Percentiles rank a stretch among this genome's conserved stretches.
These are phyloP conservation scores for Nicotiana benthamiana DNA, from an alignment of 257 asterid genomes.

Conservation along the genomic window DNA sequence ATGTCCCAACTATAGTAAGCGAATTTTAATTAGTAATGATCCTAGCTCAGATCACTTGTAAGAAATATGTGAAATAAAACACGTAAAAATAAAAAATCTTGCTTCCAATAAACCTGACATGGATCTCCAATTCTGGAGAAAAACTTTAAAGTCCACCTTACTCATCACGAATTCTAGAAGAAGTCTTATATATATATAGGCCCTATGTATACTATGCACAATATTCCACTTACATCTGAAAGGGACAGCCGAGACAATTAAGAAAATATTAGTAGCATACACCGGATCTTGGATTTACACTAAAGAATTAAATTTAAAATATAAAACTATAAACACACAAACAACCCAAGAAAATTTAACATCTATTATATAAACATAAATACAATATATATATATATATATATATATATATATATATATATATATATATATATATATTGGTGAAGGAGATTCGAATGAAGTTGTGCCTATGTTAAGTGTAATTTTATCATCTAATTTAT, in stretches of 20 bases:
- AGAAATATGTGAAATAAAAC: neutral
- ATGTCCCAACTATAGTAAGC: too few relatives aligned
- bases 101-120: conserved; percentile 31
- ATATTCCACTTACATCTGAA: conserved; percentile 24
- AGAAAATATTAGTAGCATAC: neutral
- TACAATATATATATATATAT: too few relatives aligned
- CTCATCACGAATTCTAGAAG: conserved; percentile 17
- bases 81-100: conserved; percentile 4
- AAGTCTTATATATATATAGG: neutral
- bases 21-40: too few relatives aligned
- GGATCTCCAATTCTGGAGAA: neutral
- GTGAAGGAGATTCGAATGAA: too few relatives aligned
- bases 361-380: too few relatives aligned
- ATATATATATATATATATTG: too few relatives aligned
- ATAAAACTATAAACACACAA: too few relatives aligned
- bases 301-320: too few relatives aligned
- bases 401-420: too few relatives aligned
- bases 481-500: neutral
- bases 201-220: neutral
- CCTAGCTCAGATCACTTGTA: neutral
- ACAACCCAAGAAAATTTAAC: too few relatives aligned
- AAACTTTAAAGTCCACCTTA: neutral
- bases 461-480: too few relatives aligned
- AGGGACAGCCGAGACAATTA: conserved; percentile 18
- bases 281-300: too few relatives aligned